Base-by-base conservation (phyloP, 2,329 filamentous ascomycete species). In the Cryphonectria radicalis region DNA sequence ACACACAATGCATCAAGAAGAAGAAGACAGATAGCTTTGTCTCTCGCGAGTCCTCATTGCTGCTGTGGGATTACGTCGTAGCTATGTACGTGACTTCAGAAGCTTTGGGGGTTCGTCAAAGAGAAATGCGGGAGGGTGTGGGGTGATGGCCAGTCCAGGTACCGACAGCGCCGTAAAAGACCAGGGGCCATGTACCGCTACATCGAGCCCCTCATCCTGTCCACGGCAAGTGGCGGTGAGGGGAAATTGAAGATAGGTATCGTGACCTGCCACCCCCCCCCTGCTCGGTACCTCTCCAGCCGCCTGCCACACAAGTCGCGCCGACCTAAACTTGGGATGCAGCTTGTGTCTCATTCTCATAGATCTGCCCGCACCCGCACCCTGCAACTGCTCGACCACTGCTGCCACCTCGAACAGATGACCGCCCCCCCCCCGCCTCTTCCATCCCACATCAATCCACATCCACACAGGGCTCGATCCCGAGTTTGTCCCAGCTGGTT, bases 371-470 rank as follows among this genome's bases (percentile, higher is more conserved):
- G 35, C 32, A 40, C 59, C 59, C 32, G 35, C 59, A 40, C 14
- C 59, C 59, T n/a, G 59, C 55, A 62, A 17, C 35, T 66, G 11
- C 17, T 19, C n/a, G 11, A 22, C 64, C 19, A 53, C 64, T 50
- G 55, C 64, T 66, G 53, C 63, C 55, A 65, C 40, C 63, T 28
- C 40, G n/a, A 65, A 65, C 40, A 13, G 63, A 65, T 65, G 40
- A 32, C 40, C 25, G 35, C 32, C 60, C 32, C n/a, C 63, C 59
- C 32, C 17, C 59, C 59, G n/a, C n/a, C 37, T 25, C 59, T 11
- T 10, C 35, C 35, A 37, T 62, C 59, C 57, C n/a, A 57, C 53
- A 57, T 28, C 53, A 57, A 57, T 62, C 57, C 57, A 62, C 57
- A 62, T 17, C 19, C 57, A 19, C 57, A 35, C 53, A 57, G 53